A percentile compares a stretch with the other conserved stretches of the same genome.
These are phyloP conservation scores for Aspergillus hortae DNA, from an alignment of 2,329 filamentous ascomycete species.

Conservation along the genomic window DNA sequence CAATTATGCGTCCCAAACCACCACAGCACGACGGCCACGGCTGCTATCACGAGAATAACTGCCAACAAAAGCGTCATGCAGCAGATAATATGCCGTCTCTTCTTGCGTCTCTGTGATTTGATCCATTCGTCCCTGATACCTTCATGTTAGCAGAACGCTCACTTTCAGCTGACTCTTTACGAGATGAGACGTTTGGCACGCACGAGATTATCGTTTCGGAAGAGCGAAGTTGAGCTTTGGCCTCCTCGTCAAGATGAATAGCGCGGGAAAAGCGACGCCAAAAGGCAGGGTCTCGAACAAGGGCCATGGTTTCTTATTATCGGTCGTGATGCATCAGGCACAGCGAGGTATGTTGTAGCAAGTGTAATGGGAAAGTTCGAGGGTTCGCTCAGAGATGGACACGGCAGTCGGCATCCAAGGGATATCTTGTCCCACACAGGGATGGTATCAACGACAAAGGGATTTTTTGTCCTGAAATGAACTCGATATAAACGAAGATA, in stretches of 20 bases:
- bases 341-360: too few relatives aligned
- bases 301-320: constrained; percentile 39
- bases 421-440: too few relatives aligned
- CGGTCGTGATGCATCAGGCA: not conserved
- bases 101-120: constrained; percentile 47
- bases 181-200: not conserved
- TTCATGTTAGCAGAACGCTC: constrained; percentile 2
- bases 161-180: too few relatives aligned
- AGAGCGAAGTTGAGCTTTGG: constrained; percentile 16
- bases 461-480: too few relatives aligned
- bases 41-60: constrained; percentile 39
- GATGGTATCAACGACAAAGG: too few relatives aligned
- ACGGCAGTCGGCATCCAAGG: too few relatives aligned
- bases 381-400: too few relatives aligned
- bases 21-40: constrained; percentile 44
- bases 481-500: too few relatives aligned
- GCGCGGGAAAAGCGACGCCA: constrained; percentile 59
- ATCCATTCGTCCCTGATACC: constrained; percentile 52
- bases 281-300: constrained; percentile 55
- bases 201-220: not conserved
- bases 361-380: too few relatives aligned
- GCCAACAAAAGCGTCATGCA: constrained; percentile 30
- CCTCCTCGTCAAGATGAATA: constrained; percentile 54
- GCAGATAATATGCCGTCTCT: constrained; percentile 46
- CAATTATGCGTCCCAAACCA: constrained; percentile 38